Conservation (phyloP, 169 alveolate species). For the Fabrea salina region DNA sequence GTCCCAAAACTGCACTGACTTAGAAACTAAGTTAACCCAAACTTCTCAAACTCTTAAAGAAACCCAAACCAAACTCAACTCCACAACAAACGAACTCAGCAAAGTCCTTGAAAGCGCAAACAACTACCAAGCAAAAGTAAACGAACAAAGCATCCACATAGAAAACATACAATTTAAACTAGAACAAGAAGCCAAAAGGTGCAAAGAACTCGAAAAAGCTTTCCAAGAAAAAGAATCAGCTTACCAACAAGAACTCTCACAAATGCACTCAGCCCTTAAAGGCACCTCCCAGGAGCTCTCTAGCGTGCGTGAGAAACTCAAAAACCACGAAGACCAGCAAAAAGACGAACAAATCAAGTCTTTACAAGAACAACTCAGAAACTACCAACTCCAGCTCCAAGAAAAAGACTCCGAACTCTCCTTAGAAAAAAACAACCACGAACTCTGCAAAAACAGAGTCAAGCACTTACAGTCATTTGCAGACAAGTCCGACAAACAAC, state of each 20-base stretch:
- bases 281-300: neutral
- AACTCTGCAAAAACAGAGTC: neutral
- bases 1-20: neutral
- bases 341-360: neutral
- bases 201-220: neutral
- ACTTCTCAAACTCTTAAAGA: neutral
- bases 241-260: neutral
- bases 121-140: neutral
- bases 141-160: neutral
- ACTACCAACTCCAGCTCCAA: neutral
- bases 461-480: neutral
- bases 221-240: neutral
- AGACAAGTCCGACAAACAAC: neutral
- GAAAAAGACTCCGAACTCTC: neutral
- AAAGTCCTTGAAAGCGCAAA: neutral
- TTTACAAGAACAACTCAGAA: neutral
- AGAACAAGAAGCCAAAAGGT: neutral
- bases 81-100: neutral
- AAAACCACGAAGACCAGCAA: slow-evolving; percentile 10
- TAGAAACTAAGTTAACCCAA: neutral
- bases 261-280: neutral
- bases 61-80: neutral
- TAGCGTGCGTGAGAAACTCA: neutral
- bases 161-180: neutral
- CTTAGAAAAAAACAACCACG: neutral